Evolutionary conservation across 1,284 basidiomycete genomes (phyloP).

Genomic region (Melampsora larici-populina): DNA sequence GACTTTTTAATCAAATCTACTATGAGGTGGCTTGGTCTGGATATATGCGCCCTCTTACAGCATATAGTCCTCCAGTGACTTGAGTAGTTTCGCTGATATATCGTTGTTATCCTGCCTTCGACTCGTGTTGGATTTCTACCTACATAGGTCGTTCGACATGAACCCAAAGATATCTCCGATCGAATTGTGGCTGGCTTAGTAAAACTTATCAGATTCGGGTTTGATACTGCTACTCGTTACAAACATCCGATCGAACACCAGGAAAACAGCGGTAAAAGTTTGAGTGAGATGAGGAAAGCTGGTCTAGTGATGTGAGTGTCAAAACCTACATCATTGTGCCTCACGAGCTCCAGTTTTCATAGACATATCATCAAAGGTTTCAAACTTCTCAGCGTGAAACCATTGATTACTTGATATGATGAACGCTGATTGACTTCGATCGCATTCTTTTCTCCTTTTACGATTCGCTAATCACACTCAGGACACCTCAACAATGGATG

Average conservation of each 20-base stretch:
- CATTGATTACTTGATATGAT: not conserved
- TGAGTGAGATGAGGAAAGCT: not conserved
- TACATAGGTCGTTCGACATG: conserved; percentile 25
- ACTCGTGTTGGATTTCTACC: not conserved
- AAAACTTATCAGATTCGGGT: not conserved
- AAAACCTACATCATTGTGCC: too few species aligned
- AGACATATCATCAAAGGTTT: too few species aligned
- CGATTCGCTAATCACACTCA: not conserved
- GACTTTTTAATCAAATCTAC: too few species aligned
- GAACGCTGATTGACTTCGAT: not conserved
- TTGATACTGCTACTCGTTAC: conserved; percentile 2
- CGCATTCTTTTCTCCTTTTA: not conserved
- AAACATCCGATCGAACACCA: conserved; percentile 8
- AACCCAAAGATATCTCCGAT: conserved; percentile 15
- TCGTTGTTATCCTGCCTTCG: not conserved
- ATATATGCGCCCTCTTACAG: too few species aligned
- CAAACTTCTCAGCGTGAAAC: too few species aligned
- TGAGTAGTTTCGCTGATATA: not conserved
- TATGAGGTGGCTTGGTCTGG: not conserved
- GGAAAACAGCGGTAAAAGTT: not conserved
- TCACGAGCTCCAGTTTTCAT: too few species aligned
- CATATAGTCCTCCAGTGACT: too few species aligned
- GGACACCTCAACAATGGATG: conserved; percentile 1
- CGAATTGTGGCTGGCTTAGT: conserved; percentile 4
- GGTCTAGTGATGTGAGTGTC: not conserved